A percentile compares a stretch with the other conserved stretches of the same genome.
Conservation (phyloP, 2,329 filamentous ascomycete genomes). For the Harringtonia aguacate region DNA sequence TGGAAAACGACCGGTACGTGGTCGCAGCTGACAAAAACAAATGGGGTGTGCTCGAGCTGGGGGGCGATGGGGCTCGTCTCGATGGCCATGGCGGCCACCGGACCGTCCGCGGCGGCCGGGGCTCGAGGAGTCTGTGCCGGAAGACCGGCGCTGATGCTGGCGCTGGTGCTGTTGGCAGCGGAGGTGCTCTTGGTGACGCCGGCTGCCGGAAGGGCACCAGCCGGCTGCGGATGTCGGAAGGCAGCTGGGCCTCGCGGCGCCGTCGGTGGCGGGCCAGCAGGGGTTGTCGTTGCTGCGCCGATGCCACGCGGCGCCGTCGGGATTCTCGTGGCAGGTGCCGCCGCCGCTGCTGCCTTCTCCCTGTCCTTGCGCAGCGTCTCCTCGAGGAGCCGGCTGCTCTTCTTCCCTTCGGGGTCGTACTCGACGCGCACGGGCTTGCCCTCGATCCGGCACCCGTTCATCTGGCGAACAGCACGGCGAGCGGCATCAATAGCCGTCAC, state of each 20-base stretch:
- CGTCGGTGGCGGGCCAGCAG: slow-evolving; percentile 58
- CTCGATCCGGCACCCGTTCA: slow-evolving; percentile 72
- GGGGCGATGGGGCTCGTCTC: slow-evolving; percentile 57
- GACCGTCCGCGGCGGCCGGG: slow-evolving; percentile 35
- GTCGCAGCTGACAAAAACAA: slow-evolving; percentile 79
- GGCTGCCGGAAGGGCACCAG: background rate
- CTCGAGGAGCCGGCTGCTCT: slow-evolving; percentile 70
- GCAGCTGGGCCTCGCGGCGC: slow-evolving; percentile 77
- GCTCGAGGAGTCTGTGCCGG: slow-evolving; percentile 30
- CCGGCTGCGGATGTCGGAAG: slow-evolving; percentile 22
- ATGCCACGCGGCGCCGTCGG: slow-evolving; percentile 21
- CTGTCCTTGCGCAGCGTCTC: slow-evolving; percentile 59
- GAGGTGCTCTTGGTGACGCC: slow-evolving; percentile 5
- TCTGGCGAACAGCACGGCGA: slow-evolving; percentile 65
- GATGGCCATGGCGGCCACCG: slow-evolving; percentile 34
- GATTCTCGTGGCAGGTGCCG: slow-evolving; percentile 15
- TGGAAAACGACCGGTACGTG: slow-evolving; percentile 79
- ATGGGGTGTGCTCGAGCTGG: slow-evolving; percentile 68
- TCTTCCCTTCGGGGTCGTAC: slow-evolving; percentile 78
- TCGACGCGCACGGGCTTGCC: slow-evolving; percentile 69
- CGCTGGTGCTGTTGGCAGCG: slow-evolving; percentile 19
- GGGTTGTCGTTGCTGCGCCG: slow-evolving; percentile 27
- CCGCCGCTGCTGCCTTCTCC: slow-evolving; percentile 29
- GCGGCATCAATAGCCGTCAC: slow-evolving; percentile 71
- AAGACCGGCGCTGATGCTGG: slow-evolving; percentile 14